Percentiles rank a stretch among this genome's conserved stretches.
These are phyloP conservation scores for Yamagishiella unicocca DNA, from an alignment of 139 green algal genomes.

Conservation along the genomic window DNA sequence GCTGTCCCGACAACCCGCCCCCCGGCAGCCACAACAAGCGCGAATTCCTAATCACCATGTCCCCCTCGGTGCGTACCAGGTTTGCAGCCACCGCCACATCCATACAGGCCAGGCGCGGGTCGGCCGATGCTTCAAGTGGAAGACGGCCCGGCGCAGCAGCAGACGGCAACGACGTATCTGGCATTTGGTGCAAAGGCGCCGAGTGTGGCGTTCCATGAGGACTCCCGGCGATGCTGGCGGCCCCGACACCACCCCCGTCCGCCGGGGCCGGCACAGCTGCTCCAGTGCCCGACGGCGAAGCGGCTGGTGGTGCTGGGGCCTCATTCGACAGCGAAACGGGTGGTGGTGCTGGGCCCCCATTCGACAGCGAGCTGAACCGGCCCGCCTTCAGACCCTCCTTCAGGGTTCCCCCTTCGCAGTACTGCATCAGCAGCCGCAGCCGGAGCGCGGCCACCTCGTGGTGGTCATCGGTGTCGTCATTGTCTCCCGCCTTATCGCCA, in stretches of 20 bases:
- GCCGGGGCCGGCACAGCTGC: not conserved
- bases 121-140: no score
- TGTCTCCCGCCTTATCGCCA: not conserved
- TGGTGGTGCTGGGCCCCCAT: not conserved
- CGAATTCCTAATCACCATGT: no score
- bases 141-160: no score
- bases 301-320: not conserved
- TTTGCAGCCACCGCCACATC: no score
- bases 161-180: no score
- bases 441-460: not conserved
- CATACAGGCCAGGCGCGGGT: not conserved
- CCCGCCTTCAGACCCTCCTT: not conserved
- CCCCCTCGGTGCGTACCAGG: no score
- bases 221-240: not conserved
- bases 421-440: conserved; percentile 3
- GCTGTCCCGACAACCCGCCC: no score
- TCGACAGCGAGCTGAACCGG: not conserved
- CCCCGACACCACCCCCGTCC: no score
- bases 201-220: no score
- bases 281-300: not conserved
- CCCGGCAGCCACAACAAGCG: no score
- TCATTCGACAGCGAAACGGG: not conserved
- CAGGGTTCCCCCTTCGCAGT: conserved; percentile 18
- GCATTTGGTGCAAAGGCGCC: no score
- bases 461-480: no score